Base-by-base conservation (phyloP, 495 filamentous ascomycete genomes). In the Aspergillus panamensis region DNA sequence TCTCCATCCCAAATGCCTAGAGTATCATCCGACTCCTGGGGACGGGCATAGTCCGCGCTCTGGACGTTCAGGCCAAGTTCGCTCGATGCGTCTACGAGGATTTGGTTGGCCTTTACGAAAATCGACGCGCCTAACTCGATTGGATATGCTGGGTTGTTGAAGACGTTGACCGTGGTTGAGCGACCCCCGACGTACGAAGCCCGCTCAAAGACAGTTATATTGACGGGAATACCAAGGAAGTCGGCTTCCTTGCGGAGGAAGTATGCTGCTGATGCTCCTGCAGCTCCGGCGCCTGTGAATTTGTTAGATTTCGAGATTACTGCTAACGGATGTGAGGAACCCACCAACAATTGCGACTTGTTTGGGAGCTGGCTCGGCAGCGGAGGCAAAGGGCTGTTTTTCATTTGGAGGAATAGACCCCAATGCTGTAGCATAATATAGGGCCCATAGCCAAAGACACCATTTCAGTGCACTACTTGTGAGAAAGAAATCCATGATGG, bases 61-160 rank as follows among this genome's bases (percentile, higher is more conserved):
- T 65, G 72, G 35, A 80, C 67, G 1, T 67, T 69, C 5, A 99
- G 83, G 29, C 82, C 84, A 63, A 96, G 89, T 42, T 85, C 79
- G 21, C 82, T 76, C n/a, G 86, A 81, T 0, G 92, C 88, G 47
- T 86, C 82, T 58, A 86, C 82, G 12, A 97, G 82, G 64, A 92
- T 96, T 14, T 84, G 72, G 67, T 99, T 99, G 43, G 90, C 82
- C 43, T 88, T 68, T 29, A 97, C 91, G 66, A 99, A 99, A 62
- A 97, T 96, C 31, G 86, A 92, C 35, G 89, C 95, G 8, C 94
- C 94, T 1, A 97, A 80, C 62, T 99, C 94, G 47, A 96, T 82
- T 6, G 89, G 90, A 45, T 84, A 71, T 0, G 76, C 64, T 5
- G 87, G 78, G 63, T 94, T 79, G 60, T 84, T 83, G 60, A 88